phyloP scores from a whole-genome alignment of 2,329 filamentous ascomycete genomes.

The Erysiphe pulchra region DNA sequence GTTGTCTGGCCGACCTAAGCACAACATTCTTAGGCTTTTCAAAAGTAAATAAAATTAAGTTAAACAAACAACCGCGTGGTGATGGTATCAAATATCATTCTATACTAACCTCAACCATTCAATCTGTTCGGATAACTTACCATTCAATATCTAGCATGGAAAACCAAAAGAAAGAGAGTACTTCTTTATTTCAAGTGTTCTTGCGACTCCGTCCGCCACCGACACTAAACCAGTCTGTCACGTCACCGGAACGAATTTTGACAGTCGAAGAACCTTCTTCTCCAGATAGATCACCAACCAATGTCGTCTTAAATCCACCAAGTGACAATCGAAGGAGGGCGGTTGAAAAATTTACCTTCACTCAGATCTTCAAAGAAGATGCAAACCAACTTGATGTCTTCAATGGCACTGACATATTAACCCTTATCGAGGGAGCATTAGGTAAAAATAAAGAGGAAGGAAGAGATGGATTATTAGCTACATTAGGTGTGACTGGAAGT shows the following conservation, averaged over 20 bases:
- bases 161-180: no score
- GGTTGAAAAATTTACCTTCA: conserved; percentile 86
- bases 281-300: conserved; percentile 28
- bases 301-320: conserved; percentile 57
- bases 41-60: no score
- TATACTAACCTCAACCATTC: no score
- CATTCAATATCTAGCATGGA: no score
- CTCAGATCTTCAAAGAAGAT: conserved; percentile 71
- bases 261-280: conserved; percentile 38
- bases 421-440: conserved; percentile 59
- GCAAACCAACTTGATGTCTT: conserved; percentile 72
- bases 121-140: no score
- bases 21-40: no score
- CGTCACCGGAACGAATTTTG: conserved; percentile 40
- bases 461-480: conserved; percentile 72
- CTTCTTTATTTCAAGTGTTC: conserved; percentile 61
- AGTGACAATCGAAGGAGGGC: conserved; percentile 63
- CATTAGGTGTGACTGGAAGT: conserved; percentile 79
- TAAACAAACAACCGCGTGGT: no score
- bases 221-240: conserved; percentile 16
- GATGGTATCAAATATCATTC: no score
- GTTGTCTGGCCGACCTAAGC: no score
- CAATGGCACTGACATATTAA: conserved; percentile 46
- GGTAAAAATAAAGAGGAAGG: conserved; percentile 48
- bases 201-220: conserved; percentile 58